Evolutionary conservation across 2,329 filamentous ascomycete species (phyloP), one percentile per base, ranked within the genome.

Genomic region (Neocatenulostroma microsporum): DNA sequence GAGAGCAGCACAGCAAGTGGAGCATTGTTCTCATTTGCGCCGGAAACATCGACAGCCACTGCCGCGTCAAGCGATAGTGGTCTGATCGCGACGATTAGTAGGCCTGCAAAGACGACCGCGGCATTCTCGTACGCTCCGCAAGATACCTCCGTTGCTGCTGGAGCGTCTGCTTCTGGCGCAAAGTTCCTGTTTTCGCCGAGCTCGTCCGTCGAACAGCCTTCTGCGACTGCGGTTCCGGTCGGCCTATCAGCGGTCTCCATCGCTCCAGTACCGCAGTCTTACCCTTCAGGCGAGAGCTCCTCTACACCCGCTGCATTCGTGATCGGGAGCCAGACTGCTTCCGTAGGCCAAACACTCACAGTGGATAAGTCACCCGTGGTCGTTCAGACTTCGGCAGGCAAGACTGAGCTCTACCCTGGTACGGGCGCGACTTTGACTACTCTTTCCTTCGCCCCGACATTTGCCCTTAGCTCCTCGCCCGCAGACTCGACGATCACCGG

Each of bases 241-340:
- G 33, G 33, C 23, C 29, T 25, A 5, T 28, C 33, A 10, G 33
- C 24, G 8, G 10, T 36, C 14, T 36, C 33, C 14, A 36, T 36
- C 24, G 33, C 24, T 4, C 33, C 27, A 25, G n/a, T 37, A 3
- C n/a, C 27, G 17, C 26, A 21, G 12, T 37, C 34, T 8, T 21
- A 13, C 13, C 12, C 26, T 4, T 8, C 25, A 7, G 30, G 30
- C 20, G 25, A 15, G n/a, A 32, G n/a, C 35, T 21, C 35, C n/a
- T 28, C 19, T 7, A 30, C 23, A 8, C 11, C 27, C 3, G 21
- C 37, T 4, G 40, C 28, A 7, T 39, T 33, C 26, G 20, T 40
- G 27, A 34, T 41, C 26, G 37, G 37, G 13, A 41, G 24, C 19
- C 21, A 42, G 31, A 42, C 40, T 4, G 32, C 38, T 10, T 30